Conservation (phyloP, 2,329 filamentous ascomycete genomes). For the Aspergillus bombycis region DNA sequence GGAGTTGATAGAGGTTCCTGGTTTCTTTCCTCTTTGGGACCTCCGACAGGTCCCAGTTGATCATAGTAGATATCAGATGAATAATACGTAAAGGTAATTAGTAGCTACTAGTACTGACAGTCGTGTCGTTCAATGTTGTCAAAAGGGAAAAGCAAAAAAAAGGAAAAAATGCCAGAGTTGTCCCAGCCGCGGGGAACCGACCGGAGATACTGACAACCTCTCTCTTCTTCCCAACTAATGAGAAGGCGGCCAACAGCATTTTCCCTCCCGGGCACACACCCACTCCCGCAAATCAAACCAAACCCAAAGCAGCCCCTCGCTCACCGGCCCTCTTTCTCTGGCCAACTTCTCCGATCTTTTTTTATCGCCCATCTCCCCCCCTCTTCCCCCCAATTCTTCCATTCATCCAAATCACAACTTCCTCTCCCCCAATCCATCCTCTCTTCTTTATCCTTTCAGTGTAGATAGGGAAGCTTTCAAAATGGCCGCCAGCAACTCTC, state of each 20-base stretch:
- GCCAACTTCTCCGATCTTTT: conserved; percentile 29
- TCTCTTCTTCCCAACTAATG: background rate
- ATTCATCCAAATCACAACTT: conserved; percentile 9
- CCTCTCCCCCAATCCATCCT: conserved; percentile 7
- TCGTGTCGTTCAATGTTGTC: background rate
- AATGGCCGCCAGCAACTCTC: conserved; percentile 75
- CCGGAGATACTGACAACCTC: conserved; percentile 28
- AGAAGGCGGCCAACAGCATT: conserved; percentile 38
- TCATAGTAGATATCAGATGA: background rate
- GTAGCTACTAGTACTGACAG: background rate
- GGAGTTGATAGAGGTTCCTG: background rate
- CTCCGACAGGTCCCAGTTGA: background rate
- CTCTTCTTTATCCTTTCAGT: conserved; percentile 8
- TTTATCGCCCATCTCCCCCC: conserved; percentile 19
- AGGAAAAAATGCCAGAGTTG: background rate
- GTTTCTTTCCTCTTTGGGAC: background rate
- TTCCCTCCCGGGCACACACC: conserved; percentile 35
- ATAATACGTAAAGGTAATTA: conserved; percentile 1
- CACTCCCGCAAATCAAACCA: conserved; percentile 8
- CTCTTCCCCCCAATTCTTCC: conserved; percentile 8
- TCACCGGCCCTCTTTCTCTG: conserved; percentile 20
- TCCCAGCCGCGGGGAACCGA: conserved; percentile 22
- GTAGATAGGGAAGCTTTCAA: conserved; percentile 25
- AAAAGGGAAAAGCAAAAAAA: background rate
- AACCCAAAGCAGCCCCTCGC: conserved; percentile 13